phyloP scores from a whole-genome alignment of 768 basidiomycete genomes.

The Termitomyces sp. region DNA sequence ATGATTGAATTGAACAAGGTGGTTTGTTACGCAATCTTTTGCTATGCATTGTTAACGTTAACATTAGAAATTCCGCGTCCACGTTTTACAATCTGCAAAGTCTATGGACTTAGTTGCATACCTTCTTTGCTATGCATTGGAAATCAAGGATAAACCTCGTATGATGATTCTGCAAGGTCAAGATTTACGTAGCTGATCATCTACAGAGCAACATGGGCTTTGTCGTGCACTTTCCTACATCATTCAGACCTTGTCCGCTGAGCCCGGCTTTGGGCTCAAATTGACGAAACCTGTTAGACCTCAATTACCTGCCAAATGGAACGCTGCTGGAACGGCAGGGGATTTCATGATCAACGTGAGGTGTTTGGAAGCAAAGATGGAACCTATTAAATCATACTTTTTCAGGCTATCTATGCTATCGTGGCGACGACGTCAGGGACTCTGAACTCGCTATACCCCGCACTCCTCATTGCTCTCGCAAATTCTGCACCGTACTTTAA shows the following conservation, averaged over 20 bases:
- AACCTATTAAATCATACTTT: slow-evolving; percentile 9
- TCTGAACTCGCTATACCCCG: slow-evolving; percentile 85
- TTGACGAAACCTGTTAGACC: slow-evolving; percentile 64
- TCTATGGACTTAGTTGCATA: slow-evolving; percentile 76
- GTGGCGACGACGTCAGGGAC: slow-evolving; percentile 84
- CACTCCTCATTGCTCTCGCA: slow-evolving; percentile 85
- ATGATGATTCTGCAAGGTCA: slow-evolving; percentile 25
- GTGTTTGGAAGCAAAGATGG: slow-evolving; percentile 5
- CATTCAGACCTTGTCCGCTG: slow-evolving; percentile 87
- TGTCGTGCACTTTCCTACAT: slow-evolving; percentile 90
- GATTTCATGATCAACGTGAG: slow-evolving; percentile 88
- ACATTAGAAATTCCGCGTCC: slow-evolving; percentile 84
- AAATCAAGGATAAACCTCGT: slow-evolving; percentile 95
- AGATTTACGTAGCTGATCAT: background rate
- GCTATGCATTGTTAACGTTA: slow-evolving; percentile 3
- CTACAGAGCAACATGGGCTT: slow-evolving; percentile 83
- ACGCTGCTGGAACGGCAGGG: slow-evolving; percentile 65
- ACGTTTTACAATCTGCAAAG: slow-evolving; percentile 78
- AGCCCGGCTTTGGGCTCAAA: slow-evolving; percentile 71
- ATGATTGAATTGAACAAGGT: slow-evolving; percentile 93
- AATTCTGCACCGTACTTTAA: slow-evolving; percentile 88
- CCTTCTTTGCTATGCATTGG: slow-evolving; percentile 77
- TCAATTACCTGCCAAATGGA: slow-evolving; percentile 76
- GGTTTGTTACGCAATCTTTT: background rate
- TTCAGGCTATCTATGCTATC: slow-evolving; percentile 83